phyloP scores from a whole-genome alignment of 495 filamentous ascomycete species.

The Durotheca rogersii region DNA sequence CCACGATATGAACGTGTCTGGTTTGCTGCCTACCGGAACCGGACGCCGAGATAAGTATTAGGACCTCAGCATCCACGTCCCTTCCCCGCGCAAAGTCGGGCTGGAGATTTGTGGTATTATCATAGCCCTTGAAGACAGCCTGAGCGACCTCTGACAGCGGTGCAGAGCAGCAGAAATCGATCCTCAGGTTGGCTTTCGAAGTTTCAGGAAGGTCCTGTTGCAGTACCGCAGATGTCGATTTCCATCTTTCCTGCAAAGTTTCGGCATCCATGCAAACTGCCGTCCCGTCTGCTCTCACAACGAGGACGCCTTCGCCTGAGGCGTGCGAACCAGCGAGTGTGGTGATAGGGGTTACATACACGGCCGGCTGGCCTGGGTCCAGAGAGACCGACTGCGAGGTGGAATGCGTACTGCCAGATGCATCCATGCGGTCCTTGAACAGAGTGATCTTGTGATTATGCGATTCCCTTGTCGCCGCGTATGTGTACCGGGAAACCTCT shows the following conservation, averaged over 20 bases:
- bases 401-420: constrained; percentile 56
- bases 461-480: constrained; percentile 52
- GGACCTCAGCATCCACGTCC: constrained; percentile 41
- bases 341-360: constrained; percentile 24
- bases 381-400: constrained; percentile 28
- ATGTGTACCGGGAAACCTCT: constrained; percentile 69
- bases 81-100: constrained; percentile 34
- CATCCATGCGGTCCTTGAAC: constrained; percentile 62
- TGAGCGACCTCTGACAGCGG: constrained; percentile 44
- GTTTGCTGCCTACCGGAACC: constrained; percentile 10
- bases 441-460: constrained; percentile 46
- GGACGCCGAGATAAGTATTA: constrained; percentile 45
- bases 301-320: constrained; percentile 34
- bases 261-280: constrained; percentile 43
- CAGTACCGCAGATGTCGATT: constrained; percentile 35
- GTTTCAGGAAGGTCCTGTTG: constrained; percentile 39
- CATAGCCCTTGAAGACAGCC: constrained; percentile 45
- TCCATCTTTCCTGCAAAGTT: constrained; percentile 44
- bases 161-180: constrained; percentile 44
- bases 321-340: not conserved
- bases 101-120: constrained; percentile 42
- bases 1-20: constrained; percentile 50
- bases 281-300: constrained; percentile 42
- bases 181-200: constrained; percentile 28
- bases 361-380: constrained; percentile 20